Conservation (phyloP, 2,329 filamentous ascomycete genomes). For the Rugonectria rugulosa region DNA sequence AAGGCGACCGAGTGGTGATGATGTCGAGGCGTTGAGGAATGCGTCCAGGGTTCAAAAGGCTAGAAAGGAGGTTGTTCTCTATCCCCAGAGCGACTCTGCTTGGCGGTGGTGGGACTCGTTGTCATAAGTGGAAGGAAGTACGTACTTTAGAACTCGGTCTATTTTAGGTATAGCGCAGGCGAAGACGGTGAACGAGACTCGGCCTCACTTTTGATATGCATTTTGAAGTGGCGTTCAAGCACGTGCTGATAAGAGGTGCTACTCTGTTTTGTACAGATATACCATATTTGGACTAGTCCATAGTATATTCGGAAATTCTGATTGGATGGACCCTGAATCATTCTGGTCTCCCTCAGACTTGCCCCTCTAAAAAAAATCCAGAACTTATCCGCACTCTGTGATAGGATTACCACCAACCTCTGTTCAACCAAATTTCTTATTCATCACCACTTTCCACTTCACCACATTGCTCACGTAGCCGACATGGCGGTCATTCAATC, state of each 20-base stretch:
- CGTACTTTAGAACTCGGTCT: not conserved
- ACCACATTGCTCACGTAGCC: slow-evolving; percentile 23
- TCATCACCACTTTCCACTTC: slow-evolving; percentile 13
- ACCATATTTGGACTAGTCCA: slow-evolving; percentile 18
- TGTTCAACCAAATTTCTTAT: slow-evolving; percentile 20
- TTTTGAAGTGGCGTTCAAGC: too few relatives aligned
- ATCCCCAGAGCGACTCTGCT: not conserved
- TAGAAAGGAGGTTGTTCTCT: slow-evolving; percentile 39
- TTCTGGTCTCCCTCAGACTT: slow-evolving; percentile 15
- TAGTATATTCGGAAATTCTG: slow-evolving; percentile 3
- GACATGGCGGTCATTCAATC: slow-evolving; percentile 63
- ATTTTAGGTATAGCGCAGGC: not conserved
- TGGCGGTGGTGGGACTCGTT: not conserved
- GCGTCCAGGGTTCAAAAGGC: slow-evolving; percentile 4
- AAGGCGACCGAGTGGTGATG: slow-evolving; percentile 28
- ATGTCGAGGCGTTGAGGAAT: slow-evolving; percentile 26
- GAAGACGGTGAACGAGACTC: not conserved
- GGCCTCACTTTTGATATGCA: slow-evolving; percentile 21
- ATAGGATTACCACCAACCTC: slow-evolving; percentile 20
- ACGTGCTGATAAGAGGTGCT: slow-evolving; percentile 37
- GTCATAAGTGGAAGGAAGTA: slow-evolving; percentile 3
- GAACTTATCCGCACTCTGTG: slow-evolving; percentile 14
- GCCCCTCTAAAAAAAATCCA: slow-evolving; percentile 41
- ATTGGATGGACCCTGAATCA: slow-evolving; percentile 2
- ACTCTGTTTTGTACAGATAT: slow-evolving; percentile 17